Evolutionary conservation across 805 yeast species (phyloP), one percentile per base, ranked within the genome.

Genomic region (Kurtzmaniella cleridarum): DNA sequence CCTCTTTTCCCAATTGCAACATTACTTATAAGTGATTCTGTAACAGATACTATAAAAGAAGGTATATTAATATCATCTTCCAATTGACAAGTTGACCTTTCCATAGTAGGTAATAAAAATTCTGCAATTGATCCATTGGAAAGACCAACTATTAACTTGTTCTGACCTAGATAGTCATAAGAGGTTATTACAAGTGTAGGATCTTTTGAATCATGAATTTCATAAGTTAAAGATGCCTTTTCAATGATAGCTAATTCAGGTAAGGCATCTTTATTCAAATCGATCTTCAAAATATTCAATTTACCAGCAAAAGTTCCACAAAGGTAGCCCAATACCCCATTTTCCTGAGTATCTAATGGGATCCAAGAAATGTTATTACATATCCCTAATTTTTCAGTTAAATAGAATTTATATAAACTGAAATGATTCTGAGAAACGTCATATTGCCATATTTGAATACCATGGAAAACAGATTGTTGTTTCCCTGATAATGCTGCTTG

Each of bases 121-220:
- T 81, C 88, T 0, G 78, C 79, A 8, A 84, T 57, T 24, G 62
- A 62, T 0, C 93, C 93, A 38, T 75, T 72, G 2, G 66, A 55
- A 4, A 76, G 70, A 0, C 90, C 91, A 24, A 78, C 75, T 2
- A 81, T 53, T 1, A 84, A 53, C 10, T 52, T 61, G 2, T 63
- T 59, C 4, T 64, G 49, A 8, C 68, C 66, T 4, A 76, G 30
- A 58, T 74, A 75, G 44, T 73, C 79, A 44, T 64, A 72, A 27
- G 75, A 55, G 1, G 79, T 69, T 4, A 81, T 71, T 0, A 61
- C 48, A 2, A 45, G 35, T 6, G 31, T 29, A 4, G 35, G 40
- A 15, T 28, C 27, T 9, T 31, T 31, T 7, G 39, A 28, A 11
- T 30, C 49, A 32, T 27, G 54, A 2, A 48, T 30, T 4, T 38